A percentile compares a stretch with the other conserved stretches of the same genome.
These are phyloP conservation scores for Nitzschia palea DNA, from an alignment of 108 stramenopile genomes.

Conservation along the genomic window DNA sequence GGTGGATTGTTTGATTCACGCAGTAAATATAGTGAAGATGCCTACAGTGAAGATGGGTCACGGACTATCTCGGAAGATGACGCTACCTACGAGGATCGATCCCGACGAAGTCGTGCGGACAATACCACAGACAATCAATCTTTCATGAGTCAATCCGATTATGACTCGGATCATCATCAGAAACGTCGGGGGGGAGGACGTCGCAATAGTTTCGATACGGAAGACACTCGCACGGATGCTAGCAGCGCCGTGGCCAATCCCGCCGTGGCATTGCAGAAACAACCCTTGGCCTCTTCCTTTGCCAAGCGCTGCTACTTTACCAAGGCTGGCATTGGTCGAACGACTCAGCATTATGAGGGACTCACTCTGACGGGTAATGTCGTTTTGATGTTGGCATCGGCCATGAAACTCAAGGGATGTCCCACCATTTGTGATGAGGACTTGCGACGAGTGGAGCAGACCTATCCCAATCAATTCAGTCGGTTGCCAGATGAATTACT, in stretches of 20 bases:
- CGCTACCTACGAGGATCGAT: constrained; percentile 28
- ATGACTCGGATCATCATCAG: constrained; percentile 31
- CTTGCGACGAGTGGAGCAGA: constrained; percentile 82
- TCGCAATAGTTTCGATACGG: constrained; percentile 27
- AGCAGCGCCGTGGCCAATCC: not conserved
- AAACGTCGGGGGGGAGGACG: not conserved
- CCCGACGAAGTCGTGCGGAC: constrained; percentile 10
- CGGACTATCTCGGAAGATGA: constrained; percentile 41
- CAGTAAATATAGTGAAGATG: constrained; percentile 14
- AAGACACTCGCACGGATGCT: constrained; percentile 19
- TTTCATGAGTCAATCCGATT: constrained; percentile 34
- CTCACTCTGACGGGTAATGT: constrained; percentile 84
- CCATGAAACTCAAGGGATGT: constrained; percentile 90
- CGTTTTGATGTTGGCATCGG: constrained; percentile 79
- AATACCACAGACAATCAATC: constrained; percentile 17
- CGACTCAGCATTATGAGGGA: constrained; percentile 87
- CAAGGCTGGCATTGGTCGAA: constrained; percentile 80
- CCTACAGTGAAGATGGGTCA: constrained; percentile 41
- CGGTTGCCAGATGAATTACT: constrained; percentile 82
- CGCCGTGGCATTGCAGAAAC: constrained; percentile 18
- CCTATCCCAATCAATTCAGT: constrained; percentile 84
- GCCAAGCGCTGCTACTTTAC: constrained; percentile 89
- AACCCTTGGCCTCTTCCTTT: constrained; percentile 77
- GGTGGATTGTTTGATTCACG: constrained; percentile 24
- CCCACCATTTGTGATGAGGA: constrained; percentile 93